These are phyloP conservation scores for Carex arenaria DNA, from an alignment of 202 grass and related monocot genomes.

Conservation along the genomic window DNA sequence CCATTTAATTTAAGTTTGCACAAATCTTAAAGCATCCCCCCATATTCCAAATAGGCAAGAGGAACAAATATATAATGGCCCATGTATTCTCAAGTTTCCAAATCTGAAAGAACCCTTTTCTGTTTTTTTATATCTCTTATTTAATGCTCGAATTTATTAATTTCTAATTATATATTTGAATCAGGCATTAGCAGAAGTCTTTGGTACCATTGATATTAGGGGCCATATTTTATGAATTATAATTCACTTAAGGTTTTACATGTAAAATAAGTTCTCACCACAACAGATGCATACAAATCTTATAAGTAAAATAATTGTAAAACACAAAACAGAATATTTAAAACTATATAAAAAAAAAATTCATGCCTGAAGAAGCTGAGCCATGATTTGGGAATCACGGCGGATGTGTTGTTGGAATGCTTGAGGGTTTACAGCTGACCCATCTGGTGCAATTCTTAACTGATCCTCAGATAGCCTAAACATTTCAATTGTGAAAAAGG, in stretches of 20 bases:
- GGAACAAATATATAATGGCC: not conserved
- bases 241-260: not conserved
- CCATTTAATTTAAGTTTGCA: too few relatives aligned
- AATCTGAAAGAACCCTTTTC: not conserved
- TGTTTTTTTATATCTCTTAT: not conserved
- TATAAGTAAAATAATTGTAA: slow-evolving; percentile 4
- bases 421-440: slow-evolving; percentile 69
- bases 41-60: not conserved
- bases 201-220: not conserved
- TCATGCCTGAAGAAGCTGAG: slow-evolving; percentile 82
- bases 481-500: slow-evolving; percentile 10
- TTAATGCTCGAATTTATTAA: not conserved
- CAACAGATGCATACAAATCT: not conserved
- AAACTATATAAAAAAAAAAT: slow-evolving; percentile 11
- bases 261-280: not conserved
- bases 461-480: slow-evolving; percentile 51
- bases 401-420: slow-evolving; percentile 75
- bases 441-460: slow-evolving; percentile 58
- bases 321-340: not conserved
- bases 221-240: not conserved
- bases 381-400: slow-evolving; percentile 79
- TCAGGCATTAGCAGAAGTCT: not conserved
- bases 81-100: not conserved
- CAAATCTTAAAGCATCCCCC: too few relatives aligned
- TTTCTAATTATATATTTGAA: not conserved